Conservation (phyloP, 1,284 basidiomycete species). For the Moesziomyces parantarcticus region DNA sequence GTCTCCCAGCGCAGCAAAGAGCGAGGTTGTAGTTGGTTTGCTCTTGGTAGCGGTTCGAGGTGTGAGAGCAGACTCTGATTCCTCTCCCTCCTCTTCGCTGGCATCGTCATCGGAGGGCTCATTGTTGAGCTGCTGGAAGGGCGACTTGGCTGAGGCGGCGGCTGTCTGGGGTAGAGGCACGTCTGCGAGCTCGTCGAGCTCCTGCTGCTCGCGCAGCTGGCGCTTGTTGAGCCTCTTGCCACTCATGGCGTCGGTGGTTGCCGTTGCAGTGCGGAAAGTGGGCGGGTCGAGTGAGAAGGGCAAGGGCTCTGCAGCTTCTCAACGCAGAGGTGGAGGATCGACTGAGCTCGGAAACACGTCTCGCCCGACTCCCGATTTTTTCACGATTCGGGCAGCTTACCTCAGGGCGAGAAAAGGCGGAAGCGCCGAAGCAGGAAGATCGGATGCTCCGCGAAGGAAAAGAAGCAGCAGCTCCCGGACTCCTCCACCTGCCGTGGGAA, state of each 20-base stretch:
- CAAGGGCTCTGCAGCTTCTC: background rate
- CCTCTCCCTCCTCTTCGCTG: conserved; percentile 13
- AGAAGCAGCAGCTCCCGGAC: background rate
- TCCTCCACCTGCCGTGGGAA: conserved; percentile 4
- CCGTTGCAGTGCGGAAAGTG: background rate
- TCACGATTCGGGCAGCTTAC: conserved; percentile 7
- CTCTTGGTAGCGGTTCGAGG: background rate
- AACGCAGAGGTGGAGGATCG: background rate
- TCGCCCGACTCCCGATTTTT: conserved; percentile 28
- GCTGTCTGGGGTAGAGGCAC: conserved; percentile 11
- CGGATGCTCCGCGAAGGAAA: conserved; percentile 3
- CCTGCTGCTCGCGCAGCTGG: conserved; percentile 60
- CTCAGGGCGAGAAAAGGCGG: conserved; percentile 8
- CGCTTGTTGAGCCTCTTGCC: conserved; percentile 60
- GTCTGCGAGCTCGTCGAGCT: conserved; percentile 55
- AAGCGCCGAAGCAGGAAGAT: conserved; percentile 6
- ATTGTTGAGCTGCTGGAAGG: conserved; percentile 22
- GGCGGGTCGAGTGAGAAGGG: background rate
- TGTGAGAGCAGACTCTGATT: background rate
- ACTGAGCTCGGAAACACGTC: conserved; percentile 5
- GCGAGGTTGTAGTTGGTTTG: conserved; percentile 15
- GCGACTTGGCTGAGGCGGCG: conserved; percentile 10
- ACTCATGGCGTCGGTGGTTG: conserved; percentile 30
- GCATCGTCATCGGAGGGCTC: conserved; percentile 15
- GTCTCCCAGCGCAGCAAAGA: conserved; percentile 55